These are phyloP conservation scores for Candida silvatica DNA, from an alignment of 805 yeast species.

Conservation along the genomic window DNA sequence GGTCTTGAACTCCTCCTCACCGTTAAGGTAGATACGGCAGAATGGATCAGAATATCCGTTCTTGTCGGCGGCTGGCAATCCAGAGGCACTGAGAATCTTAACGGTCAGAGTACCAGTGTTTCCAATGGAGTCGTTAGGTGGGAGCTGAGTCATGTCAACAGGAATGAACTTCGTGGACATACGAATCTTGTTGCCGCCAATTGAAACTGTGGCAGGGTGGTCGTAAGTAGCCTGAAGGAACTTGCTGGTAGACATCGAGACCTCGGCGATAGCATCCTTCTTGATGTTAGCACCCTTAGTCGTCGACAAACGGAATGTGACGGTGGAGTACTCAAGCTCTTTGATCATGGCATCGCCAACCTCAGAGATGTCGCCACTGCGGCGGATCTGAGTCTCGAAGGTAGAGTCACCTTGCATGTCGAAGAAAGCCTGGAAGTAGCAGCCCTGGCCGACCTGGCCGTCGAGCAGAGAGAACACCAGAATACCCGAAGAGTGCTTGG, in stretches of 20 bases:
- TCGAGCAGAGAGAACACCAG: conserved; percentile 58
- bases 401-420: conserved; percentile 68
- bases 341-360: conserved; percentile 72
- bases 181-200: conserved; percentile 38
- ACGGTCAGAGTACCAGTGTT: conserved; percentile 67
- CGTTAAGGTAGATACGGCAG: conserved; percentile 59
- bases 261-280: conserved; percentile 52
- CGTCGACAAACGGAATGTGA: conserved; percentile 53
- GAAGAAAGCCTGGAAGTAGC: conserved; percentile 65
- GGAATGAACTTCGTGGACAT: conserved; percentile 77
- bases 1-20: conserved; percentile 58
- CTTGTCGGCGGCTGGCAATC: conserved; percentile 77
- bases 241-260: conserved; percentile 56
- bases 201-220: conserved; percentile 45
- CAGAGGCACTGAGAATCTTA: conserved; percentile 53
- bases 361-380: conserved; percentile 19
- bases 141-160: conserved; percentile 46
- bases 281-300: conserved; percentile 45
- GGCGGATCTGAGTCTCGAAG: conserved; percentile 35
- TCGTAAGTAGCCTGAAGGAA: conserved; percentile 58
- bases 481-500: conserved; percentile 64
- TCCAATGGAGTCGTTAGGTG: conserved; percentile 64
- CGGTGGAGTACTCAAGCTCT: conserved; percentile 60
- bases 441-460: conserved; percentile 47
- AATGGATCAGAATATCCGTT: conserved; percentile 95